These are phyloP conservation scores for Quillaja saponaria DNA, from an alignment of 306 rosid genomes.

Conservation along the genomic window DNA sequence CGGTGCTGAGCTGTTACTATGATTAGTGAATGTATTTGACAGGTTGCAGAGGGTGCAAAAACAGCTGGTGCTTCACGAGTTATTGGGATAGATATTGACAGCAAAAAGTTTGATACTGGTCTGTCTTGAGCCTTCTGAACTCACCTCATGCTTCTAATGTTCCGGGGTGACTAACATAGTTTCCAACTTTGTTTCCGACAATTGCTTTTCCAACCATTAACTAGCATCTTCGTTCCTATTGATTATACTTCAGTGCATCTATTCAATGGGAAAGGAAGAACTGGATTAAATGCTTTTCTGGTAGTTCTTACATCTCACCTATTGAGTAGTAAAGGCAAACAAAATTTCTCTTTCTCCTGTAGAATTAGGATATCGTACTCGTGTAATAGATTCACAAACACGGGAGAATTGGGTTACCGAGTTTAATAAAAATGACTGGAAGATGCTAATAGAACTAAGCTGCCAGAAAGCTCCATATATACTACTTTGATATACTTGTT, in stretches of 20 bases:
- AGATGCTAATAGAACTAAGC: too few relatives aligned
- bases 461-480: too few relatives aligned
- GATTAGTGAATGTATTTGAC: constrained; percentile 27
- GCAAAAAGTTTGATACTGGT: constrained; percentile 75
- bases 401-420: too few relatives aligned
- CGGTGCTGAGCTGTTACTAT: constrained; percentile 21
- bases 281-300: too few relatives aligned
- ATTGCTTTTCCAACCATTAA: constrained; percentile 5
- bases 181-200: constrained; percentile 7
- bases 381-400: too few relatives aligned
- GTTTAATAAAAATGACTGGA: too few relatives aligned
- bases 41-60: constrained; percentile 98
- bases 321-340: too few relatives aligned
- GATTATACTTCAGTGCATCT: neutral
- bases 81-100: constrained; percentile 81
- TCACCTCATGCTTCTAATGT: neutral
- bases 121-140: constrained; percentile 24
- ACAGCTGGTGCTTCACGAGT: constrained; percentile 87
- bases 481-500: too few relatives aligned
- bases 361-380: too few relatives aligned
- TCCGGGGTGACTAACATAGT: constrained; percentile 15
- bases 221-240: neutral
- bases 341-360: too few relatives aligned
- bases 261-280: neutral
- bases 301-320: too few relatives aligned